These are phyloP conservation scores for Erigeron philadelphicus DNA, from an alignment of 140 eudicot genomes.

Conservation along the genomic window DNA sequence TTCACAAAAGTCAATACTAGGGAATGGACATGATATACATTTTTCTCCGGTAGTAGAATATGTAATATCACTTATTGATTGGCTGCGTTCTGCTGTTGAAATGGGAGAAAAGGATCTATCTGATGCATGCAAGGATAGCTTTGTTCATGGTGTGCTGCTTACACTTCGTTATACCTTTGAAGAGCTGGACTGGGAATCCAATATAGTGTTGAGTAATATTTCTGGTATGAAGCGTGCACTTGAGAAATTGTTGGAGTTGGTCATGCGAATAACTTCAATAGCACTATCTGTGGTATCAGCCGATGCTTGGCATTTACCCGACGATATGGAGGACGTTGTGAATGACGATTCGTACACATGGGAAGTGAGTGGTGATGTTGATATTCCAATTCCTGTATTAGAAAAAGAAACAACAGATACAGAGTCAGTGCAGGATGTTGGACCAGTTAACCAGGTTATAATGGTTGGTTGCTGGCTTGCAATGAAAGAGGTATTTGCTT, in stretches of 20 bases:
- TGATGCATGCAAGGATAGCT: slow-evolving; percentile 87
- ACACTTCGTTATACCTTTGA: slow-evolving; percentile 82
- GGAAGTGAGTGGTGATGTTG: slow-evolving; percentile 44
- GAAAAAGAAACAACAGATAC: slow-evolving; percentile 40
- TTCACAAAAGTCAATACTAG: slow-evolving; percentile 24
- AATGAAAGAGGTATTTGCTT: slow-evolving; percentile 82
- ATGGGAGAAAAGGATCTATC: slow-evolving; percentile 87
- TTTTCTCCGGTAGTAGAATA: slow-evolving; percentile 53
- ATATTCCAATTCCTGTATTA: slow-evolving; percentile 20
- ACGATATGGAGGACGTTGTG: slow-evolving; percentile 70
- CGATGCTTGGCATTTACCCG: slow-evolving; percentile 87
- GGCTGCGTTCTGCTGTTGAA: slow-evolving; percentile 72
- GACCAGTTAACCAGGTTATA: slow-evolving; percentile 83
- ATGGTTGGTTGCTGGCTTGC: slow-evolving; percentile 99
- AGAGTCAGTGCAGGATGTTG: slow-evolving; percentile 38
- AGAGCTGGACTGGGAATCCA: slow-evolving; percentile 81
- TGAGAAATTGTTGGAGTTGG: slow-evolving; percentile 74
- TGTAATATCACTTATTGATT: slow-evolving; percentile 63
- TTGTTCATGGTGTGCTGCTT: slow-evolving; percentile 92
- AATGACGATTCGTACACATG: slow-evolving; percentile 53
- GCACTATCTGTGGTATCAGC: slow-evolving; percentile 98
- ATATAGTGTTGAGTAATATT: slow-evolving; percentile 36
- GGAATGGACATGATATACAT: slow-evolving; percentile 29
- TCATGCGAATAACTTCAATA: slow-evolving; percentile 72
- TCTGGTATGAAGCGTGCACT: slow-evolving; percentile 59